Evolutionary conservation across 1,284 basidiomycete genomes (phyloP).

Genomic region (Cryptococcus hybrid): DNA sequence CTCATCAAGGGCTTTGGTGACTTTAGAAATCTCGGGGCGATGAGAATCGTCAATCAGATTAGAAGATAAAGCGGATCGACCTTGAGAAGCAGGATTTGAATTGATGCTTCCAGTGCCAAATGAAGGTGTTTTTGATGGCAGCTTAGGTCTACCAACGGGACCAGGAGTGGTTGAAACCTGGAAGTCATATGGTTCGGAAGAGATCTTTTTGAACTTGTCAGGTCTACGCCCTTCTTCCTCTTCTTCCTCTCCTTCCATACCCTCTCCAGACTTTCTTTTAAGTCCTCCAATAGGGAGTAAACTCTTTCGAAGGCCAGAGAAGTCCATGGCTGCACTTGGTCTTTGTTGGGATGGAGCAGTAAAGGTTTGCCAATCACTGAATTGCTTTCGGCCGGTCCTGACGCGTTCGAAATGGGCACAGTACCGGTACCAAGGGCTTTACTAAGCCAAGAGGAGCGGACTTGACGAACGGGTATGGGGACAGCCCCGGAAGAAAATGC

Average conservation of each 20-base stretch:
- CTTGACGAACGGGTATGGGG: slow-evolving; percentile 25
- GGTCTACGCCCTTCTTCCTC: slow-evolving; percentile 15
- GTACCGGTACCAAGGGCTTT: slow-evolving; percentile 41
- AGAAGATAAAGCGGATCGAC: slow-evolving; percentile 1
- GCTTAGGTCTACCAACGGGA: slow-evolving; percentile 8
- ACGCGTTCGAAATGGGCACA: slow-evolving; percentile 14
- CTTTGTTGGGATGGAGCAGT: slow-evolving; percentile 10
- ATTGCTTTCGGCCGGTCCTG: neutral
- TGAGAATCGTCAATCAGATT: slow-evolving; percentile 7
- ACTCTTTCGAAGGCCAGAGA: slow-evolving; percentile 27
- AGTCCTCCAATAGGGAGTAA: slow-evolving; percentile 25
- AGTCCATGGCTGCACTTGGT: slow-evolving; percentile 12
- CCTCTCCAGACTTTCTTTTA: slow-evolving; percentile 41
- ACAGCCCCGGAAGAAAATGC: neutral
- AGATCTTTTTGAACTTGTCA: neutral
- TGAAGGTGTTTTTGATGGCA: slow-evolving; percentile 15
- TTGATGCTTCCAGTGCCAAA: slow-evolving; percentile 1
- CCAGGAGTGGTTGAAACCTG: slow-evolving; percentile 7
- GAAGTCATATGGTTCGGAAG: no score
- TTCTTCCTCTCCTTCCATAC: slow-evolving; percentile 15
- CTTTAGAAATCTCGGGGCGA: slow-evolving; percentile 32
- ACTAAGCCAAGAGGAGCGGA: slow-evolving; percentile 46
- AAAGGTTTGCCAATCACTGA: slow-evolving; percentile 13
- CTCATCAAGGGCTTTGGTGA: slow-evolving; percentile 39
- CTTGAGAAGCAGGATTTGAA: slow-evolving; percentile 7